Evolutionary conservation across 306 rosid species (phyloP), one percentile per base, ranked within the genome.

Genomic region (Vicia villosa): DNA sequence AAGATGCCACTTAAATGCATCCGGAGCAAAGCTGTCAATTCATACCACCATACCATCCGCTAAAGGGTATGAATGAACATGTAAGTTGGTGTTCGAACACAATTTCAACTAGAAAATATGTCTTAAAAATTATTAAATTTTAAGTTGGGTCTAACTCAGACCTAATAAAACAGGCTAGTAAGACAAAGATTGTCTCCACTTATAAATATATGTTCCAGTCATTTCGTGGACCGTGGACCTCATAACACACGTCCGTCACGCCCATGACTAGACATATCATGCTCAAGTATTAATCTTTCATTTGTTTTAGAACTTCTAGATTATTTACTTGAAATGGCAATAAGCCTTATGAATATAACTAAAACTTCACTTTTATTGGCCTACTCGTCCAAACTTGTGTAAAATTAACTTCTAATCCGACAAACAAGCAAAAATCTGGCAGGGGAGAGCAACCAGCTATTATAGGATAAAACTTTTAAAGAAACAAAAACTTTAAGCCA

Each of bases 351-450:
- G 21, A 69, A 26, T 32, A 8, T 28, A 64, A 11, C 46, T 54
- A 63, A 19, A 10, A 41, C 10, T 69, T 52, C 51, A 38, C 59
- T 28, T 63, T 54, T 22, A 32, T 62, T 50, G 7, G 36, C 20
- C 64, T 8, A 37, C 49, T 13, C 46, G 9, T 1, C 49, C 63
- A 49, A 59, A 46, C 52, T 5, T 46, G 58, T 5, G 38, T 15
- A 32, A 30, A 47, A 22, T 40, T 52, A 60, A 26, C 28, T 76
- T 61, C 50, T 50, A 49, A 65, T 2, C 46, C 30, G 21, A 6
- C 88, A 8, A 86, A 65, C 5, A 46, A 46, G 52, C 52, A 46
- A 5, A 64, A 64, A 74, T 5, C 45, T n/a, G 59, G 47, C 10
- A 6, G 16, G 16, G 16, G 17, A 32, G 61, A 57, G 43, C 36